phyloP scores from a whole-genome alignment of 2,329 filamentous ascomycete genomes.

The Aspergillus oerlinghausenensis region DNA sequence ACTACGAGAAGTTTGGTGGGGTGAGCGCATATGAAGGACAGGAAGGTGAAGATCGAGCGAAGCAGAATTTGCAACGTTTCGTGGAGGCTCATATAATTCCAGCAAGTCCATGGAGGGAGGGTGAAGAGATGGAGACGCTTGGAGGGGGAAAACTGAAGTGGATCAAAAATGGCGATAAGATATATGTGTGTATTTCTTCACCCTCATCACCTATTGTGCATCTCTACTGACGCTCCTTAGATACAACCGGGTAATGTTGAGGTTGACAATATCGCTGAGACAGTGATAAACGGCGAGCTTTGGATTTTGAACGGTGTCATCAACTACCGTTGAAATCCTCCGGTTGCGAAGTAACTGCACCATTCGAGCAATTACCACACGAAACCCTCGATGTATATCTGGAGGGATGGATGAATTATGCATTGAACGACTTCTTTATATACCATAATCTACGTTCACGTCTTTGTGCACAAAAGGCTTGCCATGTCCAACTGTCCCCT shows the following conservation, averaged over 20 bases:
- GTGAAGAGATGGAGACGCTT: conserved; percentile 62
- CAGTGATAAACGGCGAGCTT: conserved; percentile 83
- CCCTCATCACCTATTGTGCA: neutral
- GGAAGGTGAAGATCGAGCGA: conserved; percentile 70
- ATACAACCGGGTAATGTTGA: conserved; percentile 72
- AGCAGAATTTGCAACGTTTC: conserved; percentile 71
- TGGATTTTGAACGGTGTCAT: conserved; percentile 67
- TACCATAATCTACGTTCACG: neutral
- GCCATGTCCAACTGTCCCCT: neutral
- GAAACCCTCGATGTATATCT: neutral
- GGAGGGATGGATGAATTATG: conserved; percentile 2
- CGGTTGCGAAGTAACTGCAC: neutral
- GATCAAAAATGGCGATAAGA: conserved; percentile 63
- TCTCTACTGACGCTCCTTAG: conserved; percentile 17
- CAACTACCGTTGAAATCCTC: conserved; percentile 41
- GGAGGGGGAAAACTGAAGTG: conserved; percentile 74
- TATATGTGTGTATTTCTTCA: conserved; percentile 51
- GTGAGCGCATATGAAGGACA: conserved; percentile 67
- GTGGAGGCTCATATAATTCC: conserved; percentile 81
- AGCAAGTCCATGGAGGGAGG: conserved; percentile 68
- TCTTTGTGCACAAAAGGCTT: neutral
- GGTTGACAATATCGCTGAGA: conserved; percentile 67
- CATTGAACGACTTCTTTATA: neutral
- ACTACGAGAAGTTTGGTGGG: conserved; percentile 64
- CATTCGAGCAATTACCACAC: neutral